Evolutionary conservation across 164 flowering plant genomes (phyloP).

Genomic region (Paratinospora sagittata): DNA sequence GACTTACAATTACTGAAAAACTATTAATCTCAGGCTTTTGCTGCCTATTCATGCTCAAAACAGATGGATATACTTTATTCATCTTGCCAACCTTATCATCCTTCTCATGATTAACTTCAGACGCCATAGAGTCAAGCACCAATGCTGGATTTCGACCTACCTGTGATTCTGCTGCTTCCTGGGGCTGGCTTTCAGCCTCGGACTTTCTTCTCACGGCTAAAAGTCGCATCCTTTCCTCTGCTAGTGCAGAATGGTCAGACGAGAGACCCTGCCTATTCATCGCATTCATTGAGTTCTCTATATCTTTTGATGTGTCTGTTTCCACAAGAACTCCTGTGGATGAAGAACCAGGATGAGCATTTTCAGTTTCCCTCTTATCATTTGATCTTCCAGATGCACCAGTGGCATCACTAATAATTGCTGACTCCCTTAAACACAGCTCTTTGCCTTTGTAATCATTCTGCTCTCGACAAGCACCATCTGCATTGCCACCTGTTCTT

Average conservation of each 20-base stretch:
- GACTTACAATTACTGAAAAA: slow-evolving; percentile 36
- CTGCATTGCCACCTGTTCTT: slow-evolving; percentile 36
- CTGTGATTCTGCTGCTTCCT: slow-evolving; percentile 37
- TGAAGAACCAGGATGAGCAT: slow-evolving; percentile 30
- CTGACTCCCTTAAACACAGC: slow-evolving; percentile 31
- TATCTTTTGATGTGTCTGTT: slow-evolving; percentile 32
- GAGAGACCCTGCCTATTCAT: slow-evolving; percentile 31
- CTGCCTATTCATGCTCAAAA: slow-evolving; percentile 29
- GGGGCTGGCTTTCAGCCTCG: slow-evolving; percentile 37
- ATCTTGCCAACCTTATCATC: slow-evolving; percentile 32
- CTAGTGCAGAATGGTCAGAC: slow-evolving; percentile 22
- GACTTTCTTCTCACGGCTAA: slow-evolving; percentile 27
- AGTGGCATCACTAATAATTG: slow-evolving; percentile 27
- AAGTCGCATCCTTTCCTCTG: slow-evolving; percentile 41
- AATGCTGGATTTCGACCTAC: slow-evolving; percentile 16
- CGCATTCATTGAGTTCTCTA: slow-evolving; percentile 25
- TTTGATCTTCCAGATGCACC: slow-evolving; percentile 31
- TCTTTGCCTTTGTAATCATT: slow-evolving; percentile 44
- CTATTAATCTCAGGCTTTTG: slow-evolving; percentile 37
- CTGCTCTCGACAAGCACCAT: slow-evolving; percentile 45
- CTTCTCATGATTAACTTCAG: slow-evolving; percentile 26
- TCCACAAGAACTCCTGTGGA: slow-evolving; percentile 41
- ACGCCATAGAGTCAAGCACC: slow-evolving; percentile 24
- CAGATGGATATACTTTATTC: slow-evolving; percentile 25
- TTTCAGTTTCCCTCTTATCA: slow-evolving; percentile 36